Evolutionary conservation across 1,284 basidiomycete genomes (phyloP).

Genomic region (Albatrellus sp.): DNA sequence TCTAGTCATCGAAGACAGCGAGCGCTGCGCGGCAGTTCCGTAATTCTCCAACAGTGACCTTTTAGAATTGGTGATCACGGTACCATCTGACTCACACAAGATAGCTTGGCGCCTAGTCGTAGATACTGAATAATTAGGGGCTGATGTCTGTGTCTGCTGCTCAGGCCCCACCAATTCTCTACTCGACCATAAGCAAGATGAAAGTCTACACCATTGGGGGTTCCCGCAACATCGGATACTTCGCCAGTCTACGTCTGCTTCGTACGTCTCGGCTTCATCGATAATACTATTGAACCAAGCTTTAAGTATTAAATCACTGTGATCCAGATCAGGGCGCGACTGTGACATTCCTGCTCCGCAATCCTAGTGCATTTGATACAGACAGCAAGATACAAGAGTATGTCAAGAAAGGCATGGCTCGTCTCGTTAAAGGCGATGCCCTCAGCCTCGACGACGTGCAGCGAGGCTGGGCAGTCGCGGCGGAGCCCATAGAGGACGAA

Average conservation of each 20-base stretch:
- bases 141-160: neutral
- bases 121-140: no score
- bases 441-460: slow-evolving; percentile 30
- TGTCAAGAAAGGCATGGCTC: slow-evolving; percentile 28
- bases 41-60: no score
- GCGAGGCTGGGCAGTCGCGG: slow-evolving; percentile 30
- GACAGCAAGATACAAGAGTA: slow-evolving; percentile 30
- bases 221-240: slow-evolving; percentile 55
- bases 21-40: no score
- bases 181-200: slow-evolving; percentile 14
- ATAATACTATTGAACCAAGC: neutral
- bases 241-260: slow-evolving; percentile 35
- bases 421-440: slow-evolving; percentile 39
- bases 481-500: slow-evolving; percentile 11
- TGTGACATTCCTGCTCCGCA: slow-evolving; percentile 40
- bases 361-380: slow-evolving; percentile 28
- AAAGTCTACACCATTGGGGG: slow-evolving; percentile 40
- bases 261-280: slow-evolving; percentile 20
- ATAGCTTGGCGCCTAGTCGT: no score
- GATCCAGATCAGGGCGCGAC: slow-evolving; percentile 29
- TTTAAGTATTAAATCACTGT: neutral
- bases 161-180: no score
- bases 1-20: no score
- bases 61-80: no score
- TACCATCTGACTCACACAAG: no score